These are phyloP conservation scores for Auxenochlorella pyrenoidosa DNA, from an alignment of 139 green algal genomes.

Conservation along the genomic window DNA sequence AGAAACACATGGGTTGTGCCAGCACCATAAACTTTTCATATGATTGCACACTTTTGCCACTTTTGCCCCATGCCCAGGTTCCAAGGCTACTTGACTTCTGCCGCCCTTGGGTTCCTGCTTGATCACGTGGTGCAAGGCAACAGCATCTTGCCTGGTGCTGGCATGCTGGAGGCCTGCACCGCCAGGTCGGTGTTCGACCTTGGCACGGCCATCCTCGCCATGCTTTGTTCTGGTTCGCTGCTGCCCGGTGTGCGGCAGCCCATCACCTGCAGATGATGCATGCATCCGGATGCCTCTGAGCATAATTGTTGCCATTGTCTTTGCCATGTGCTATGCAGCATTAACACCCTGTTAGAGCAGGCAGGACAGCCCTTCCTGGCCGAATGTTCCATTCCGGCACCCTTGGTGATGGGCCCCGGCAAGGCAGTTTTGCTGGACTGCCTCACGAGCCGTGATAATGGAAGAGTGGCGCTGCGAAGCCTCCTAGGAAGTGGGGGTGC, in stretches of 20 bases:
- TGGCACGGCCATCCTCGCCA: neutral
- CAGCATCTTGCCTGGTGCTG: constrained; percentile 73
- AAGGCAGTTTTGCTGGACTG: constrained; percentile 10
- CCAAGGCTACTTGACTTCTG: neutral
- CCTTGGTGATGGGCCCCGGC: constrained; percentile 29
- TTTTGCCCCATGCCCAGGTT: constrained; percentile 14
- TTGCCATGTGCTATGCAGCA: neutral
- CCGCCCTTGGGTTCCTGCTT: constrained; percentile 55
- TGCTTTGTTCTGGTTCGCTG: no score
- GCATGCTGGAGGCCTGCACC: constrained; percentile 62
- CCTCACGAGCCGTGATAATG: neutral
- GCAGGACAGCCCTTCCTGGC: constrained; percentile 24
- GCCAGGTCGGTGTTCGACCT: neutral
- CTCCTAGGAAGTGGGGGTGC: no score
- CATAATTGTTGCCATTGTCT: neutral
- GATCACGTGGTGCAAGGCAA: constrained; percentile 73
- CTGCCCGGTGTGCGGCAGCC: no score
- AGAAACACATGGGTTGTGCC: neutral
- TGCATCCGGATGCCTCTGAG: neutral
- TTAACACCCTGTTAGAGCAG: neutral
- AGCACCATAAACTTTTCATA: neutral
- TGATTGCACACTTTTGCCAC: neutral
- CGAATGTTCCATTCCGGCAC: constrained; percentile 52
- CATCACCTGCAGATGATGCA: no score
- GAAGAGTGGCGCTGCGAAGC: constrained; percentile 19